Conservation (phyloP, 257 asterid species). For the Rhazya stricta region DNA sequence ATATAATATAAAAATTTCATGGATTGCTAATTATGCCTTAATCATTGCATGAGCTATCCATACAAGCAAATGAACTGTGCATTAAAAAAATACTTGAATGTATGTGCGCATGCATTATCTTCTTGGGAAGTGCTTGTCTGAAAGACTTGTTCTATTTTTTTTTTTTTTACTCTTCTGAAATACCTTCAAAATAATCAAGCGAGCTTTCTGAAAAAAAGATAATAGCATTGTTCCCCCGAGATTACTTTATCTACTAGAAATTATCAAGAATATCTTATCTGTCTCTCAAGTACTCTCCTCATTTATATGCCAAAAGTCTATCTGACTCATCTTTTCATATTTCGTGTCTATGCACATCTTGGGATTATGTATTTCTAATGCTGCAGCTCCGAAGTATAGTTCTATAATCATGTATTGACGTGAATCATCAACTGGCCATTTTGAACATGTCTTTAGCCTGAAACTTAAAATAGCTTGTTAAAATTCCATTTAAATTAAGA, state of each 20-base stretch:
- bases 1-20: not conserved
- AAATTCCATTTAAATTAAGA: not conserved
- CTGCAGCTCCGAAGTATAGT: not conserved
- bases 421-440: not conserved
- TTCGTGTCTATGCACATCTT: no score
- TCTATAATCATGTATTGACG: not conserved
- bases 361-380: not conserved
- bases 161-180: no score
- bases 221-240: not conserved
- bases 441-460: not conserved
- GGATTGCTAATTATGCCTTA: conserved; percentile 1
- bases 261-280: no score
- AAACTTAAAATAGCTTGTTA: not conserved
- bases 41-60: not conserved
- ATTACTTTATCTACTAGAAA: not conserved
- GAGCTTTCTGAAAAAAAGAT: not conserved
- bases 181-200: no score
- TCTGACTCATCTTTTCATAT: no score
- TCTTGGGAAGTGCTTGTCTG: no score
- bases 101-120: no score
- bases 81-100: not conserved
- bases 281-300: no score
- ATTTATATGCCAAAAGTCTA: no score
- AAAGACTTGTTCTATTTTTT: no score
- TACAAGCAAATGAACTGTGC: no score